Evolutionary conservation across 2,329 filamentous ascomycete genomes (phyloP).

Genomic region (Ambrosiella cleistominuta): DNA sequence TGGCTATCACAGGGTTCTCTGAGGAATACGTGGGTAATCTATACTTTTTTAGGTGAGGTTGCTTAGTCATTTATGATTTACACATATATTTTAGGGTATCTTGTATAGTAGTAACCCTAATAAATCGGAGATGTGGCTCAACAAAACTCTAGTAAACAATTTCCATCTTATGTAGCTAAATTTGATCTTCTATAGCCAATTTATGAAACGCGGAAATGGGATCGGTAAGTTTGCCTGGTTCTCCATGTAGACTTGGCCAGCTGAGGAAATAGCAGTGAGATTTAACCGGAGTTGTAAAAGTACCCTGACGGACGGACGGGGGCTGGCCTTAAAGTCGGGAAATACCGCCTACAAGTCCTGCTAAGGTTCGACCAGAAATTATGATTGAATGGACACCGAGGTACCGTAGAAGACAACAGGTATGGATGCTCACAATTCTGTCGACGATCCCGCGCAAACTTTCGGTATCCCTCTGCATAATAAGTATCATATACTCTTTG

Average conservation of each 20-base stretch:
- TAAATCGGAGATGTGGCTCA: not conserved
- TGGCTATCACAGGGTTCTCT: not conserved
- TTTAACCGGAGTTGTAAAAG: not conserved
- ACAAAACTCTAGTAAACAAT: not conserved
- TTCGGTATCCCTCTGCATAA: no score
- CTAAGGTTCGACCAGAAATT: not conserved
- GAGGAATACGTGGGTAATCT: not conserved
- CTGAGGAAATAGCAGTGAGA: not conserved
- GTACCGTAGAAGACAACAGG: not conserved
- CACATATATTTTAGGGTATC: not conserved
- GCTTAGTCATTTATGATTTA: not conserved
- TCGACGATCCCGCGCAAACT: no score
- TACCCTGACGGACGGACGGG: slow-evolving; percentile 1
- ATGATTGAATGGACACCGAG: no score
- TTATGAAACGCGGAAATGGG: not conserved
- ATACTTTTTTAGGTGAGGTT: not conserved
- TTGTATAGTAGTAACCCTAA: not conserved
- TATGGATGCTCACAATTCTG: no score
- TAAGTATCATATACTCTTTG: no score
- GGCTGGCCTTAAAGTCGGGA: not conserved
- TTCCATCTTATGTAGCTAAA: not conserved
- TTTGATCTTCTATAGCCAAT: not conserved
- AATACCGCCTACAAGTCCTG: slow-evolving; percentile 1
- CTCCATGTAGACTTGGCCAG: not conserved
- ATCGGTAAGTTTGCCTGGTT: not conserved